Evolutionary conservation across 148 eudicot genomes (phyloP).

Genomic region (Persicaria tinctoria): DNA sequence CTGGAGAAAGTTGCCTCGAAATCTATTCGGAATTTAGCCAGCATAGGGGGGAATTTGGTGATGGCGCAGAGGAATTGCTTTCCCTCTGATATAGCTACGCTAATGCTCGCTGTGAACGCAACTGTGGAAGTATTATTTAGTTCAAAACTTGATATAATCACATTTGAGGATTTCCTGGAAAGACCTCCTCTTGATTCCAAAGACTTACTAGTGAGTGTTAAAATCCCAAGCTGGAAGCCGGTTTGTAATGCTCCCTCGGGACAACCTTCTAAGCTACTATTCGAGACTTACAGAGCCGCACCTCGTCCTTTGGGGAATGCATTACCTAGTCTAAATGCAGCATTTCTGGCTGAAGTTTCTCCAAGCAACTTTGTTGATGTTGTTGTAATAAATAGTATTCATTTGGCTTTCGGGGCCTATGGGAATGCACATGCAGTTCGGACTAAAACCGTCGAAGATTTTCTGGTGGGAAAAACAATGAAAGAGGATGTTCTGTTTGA

Average conservation of each 20-base stretch:
- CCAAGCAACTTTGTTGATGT: conserved; percentile 20
- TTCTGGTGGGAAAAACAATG: conserved; percentile 44
- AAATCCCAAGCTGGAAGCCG: conserved; percentile 44
- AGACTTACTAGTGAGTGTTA: conserved; percentile 51
- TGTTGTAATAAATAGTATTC: conserved; percentile 32
- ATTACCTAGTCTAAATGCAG: conserved; percentile 72
- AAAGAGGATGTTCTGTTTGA: conserved; percentile 36
- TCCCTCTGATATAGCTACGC: conserved; percentile 84
- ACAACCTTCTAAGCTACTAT: conserved; percentile 33
- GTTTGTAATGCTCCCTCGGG: conserved; percentile 9
- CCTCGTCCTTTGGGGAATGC: conserved; percentile 92
- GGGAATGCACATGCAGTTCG: conserved; percentile 68
- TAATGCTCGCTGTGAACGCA: conserved; percentile 63
- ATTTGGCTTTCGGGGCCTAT: conserved; percentile 73
- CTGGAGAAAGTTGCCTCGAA: conserved; percentile 75
- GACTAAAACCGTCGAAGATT: conserved; percentile 58
- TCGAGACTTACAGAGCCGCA: conserved; percentile 82
- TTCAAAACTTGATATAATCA: conserved; percentile 32
- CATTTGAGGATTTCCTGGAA: conserved; percentile 61
- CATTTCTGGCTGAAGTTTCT: conserved; percentile 69
- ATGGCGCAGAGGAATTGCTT: conserved; percentile 80
- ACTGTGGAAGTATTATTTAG: conserved; percentile 41
- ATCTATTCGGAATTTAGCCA: conserved; percentile 69
- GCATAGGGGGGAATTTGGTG: conserved; percentile 83
- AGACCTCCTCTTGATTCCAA: conserved; percentile 54